Evolutionary conservation across 352 stramenopile genomes (phyloP).

Genomic region (Globisporangium abappressorium): DNA sequence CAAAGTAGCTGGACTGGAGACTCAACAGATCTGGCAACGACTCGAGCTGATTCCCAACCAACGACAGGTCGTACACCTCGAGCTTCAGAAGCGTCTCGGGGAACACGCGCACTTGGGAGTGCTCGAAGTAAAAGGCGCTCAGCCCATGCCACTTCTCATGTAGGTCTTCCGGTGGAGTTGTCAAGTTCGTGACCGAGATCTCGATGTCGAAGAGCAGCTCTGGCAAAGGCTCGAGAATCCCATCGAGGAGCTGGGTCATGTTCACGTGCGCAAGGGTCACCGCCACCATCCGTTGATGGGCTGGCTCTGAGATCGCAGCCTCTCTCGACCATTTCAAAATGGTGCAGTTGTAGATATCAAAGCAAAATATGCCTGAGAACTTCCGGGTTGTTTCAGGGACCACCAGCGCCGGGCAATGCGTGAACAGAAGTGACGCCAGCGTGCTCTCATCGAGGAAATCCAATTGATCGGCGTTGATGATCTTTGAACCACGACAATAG

Average conservation of each 20-base stretch:
- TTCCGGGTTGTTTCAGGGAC: slow-evolving; percentile 24
- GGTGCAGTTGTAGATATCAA: slow-evolving; percentile 50
- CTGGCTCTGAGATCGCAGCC: slow-evolving; percentile 22
- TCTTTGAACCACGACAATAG: slow-evolving; percentile 14
- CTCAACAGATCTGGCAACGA: too few relatives aligned
- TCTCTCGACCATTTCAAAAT: slow-evolving; percentile 28
- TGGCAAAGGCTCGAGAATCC: slow-evolving; percentile 17
- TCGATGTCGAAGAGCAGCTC: too few relatives aligned
- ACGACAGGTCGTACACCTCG: too few relatives aligned
- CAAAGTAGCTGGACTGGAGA: too few relatives aligned
- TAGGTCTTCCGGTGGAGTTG: too few relatives aligned
- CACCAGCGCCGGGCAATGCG: slow-evolving; percentile 34
- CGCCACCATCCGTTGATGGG: slow-evolving; percentile 31
- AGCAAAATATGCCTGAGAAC: slow-evolving; percentile 33
- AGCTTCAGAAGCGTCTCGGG: too few relatives aligned
- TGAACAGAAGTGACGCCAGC: slow-evolving; percentile 34
- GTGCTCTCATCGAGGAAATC: slow-evolving; percentile 21
- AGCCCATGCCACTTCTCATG: too few relatives aligned
- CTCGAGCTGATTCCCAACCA: too few relatives aligned
- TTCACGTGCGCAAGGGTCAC: slow-evolving; percentile 38
- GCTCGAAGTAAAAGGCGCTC: too few relatives aligned
- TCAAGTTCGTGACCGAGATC: too few relatives aligned
- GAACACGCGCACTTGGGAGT: too few relatives aligned
- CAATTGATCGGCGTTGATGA: slow-evolving; percentile 1
- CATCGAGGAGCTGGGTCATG: slow-evolving; percentile 37